phyloP scores from a whole-genome alignment of 2,329 filamentous ascomycete species.

The Epichloe hybrida region DNA sequence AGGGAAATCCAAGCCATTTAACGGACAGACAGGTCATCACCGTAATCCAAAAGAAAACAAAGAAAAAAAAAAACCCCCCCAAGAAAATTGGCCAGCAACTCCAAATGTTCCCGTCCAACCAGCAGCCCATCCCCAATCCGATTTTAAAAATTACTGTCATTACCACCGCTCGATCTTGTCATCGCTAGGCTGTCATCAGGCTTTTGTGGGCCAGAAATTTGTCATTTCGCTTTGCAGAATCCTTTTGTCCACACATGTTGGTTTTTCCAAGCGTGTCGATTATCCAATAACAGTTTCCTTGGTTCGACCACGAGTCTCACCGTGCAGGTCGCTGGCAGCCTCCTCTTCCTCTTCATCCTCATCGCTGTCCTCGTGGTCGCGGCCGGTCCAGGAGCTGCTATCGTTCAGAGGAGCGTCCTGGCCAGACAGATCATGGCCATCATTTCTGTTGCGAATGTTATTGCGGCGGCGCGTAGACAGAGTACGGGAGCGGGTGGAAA shows the following conservation, averaged over 20 bases:
- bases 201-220: neutral
- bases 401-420: slow-evolving; percentile 72
- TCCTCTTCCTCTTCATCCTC: slow-evolving; percentile 48
- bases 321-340: slow-evolving; percentile 38
- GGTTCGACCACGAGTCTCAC: slow-evolving; percentile 42
- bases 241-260: neutral
- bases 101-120: slow-evolving; percentile 13
- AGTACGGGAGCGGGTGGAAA: slow-evolving; percentile 76
- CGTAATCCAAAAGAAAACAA: neutral
- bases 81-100: slow-evolving; percentile 10
- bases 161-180: slow-evolving; percentile 1
- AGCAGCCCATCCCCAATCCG: slow-evolving; percentile 4
- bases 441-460: slow-evolving; percentile 52
- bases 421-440: slow-evolving; percentile 64
- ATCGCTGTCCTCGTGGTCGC: slow-evolving; percentile 50
- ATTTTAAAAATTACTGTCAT: slow-evolving; percentile 5
- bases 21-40: neutral
- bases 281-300: slow-evolving; percentile 37
- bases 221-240: neutral
- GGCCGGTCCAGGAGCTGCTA: slow-evolving; percentile 74
- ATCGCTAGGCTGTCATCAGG: neutral
- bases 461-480: slow-evolving; percentile 73
- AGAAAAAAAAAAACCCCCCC: too few species aligned
- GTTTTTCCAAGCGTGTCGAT: slow-evolving; percentile 1
- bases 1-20: slow-evolving; percentile 12